Base-by-base conservation (phyloP, 192 early-diverging fungal genomes). In the Coemansia sp. region DNA sequence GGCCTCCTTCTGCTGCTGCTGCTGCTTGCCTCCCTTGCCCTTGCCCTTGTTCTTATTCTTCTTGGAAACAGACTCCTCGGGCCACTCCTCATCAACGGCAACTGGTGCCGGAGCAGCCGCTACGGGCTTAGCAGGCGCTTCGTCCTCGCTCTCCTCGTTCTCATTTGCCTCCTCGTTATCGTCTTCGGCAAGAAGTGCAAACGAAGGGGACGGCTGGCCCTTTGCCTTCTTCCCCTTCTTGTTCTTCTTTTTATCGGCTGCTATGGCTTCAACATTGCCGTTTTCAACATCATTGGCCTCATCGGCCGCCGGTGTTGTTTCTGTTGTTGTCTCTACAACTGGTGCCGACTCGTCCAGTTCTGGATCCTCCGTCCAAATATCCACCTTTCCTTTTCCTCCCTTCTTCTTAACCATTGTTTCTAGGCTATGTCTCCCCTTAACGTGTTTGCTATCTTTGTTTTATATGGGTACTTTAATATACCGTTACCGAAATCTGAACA, bases 121-220 rank as follows among this genome's bases (percentile, higher is more conserved):
- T 37, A 63, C 49, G 32, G 63, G 57, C 47, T 4, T 22, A 11
- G 63, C 37, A 40, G 65, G 70, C 58, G 49, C 71, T 16, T 73
- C 65, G 36, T 39, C 60, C 4, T 69, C 65, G 41, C 62, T 61
- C 21, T 66, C 46, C 2, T 26, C 59, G 8, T 65, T 72, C 51
- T 85, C 82, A 4, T 74, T 80, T 63, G 85, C 85, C 45, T 60
- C 76, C 49, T 78, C 83, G 62, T 73, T 76, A 57, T 62, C 73
- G 54, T 68, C 83, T 15, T 75, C 76, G 11, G 83, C 54, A 16
- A 65, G 58, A 15, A 70, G 63, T 3, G 74, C 68, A 49, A 69
- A 77, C 26, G 62, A 71, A 32, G 41, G 49, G 12, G 40, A 58
- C 18, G 54, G 22, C 12, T 26, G 45, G 36, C 54, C 42, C 67